A percentile compares a stretch with the other conserved stretches of the same genome.
These are phyloP conservation scores for Boletus rubroflammeus DNA, from an alignment of 768 basidiomycete species.

Conservation along the genomic window DNA sequence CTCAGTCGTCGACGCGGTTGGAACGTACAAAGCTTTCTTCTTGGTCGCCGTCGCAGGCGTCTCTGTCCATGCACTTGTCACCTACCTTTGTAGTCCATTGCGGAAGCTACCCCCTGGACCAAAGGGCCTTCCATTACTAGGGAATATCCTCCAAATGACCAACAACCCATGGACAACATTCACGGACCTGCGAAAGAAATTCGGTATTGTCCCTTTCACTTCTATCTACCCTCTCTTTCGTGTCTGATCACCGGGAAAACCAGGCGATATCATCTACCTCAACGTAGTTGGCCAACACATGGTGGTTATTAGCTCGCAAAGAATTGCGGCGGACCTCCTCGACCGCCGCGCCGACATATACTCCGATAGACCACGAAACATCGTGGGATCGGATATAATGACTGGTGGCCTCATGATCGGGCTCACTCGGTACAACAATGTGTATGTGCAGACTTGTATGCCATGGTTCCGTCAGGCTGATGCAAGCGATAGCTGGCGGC, in stretches of 20 bases:
- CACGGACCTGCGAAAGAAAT: background rate
- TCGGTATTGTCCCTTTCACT: background rate
- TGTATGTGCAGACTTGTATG: background rate
- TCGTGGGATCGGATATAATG: conserved; percentile 31
- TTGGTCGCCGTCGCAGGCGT: background rate
- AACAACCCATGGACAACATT: conserved; percentile 3
- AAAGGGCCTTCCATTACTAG: conserved; percentile 3
- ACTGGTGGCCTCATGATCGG: conserved; percentile 28
- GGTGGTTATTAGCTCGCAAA: conserved; percentile 31
- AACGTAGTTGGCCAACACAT: conserved; percentile 17
- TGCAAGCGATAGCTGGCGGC: conserved; percentile 1
- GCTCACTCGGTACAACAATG: conserved; percentile 17
- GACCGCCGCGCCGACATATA: conserved; percentile 35
- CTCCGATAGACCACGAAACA: conserved; percentile 30
- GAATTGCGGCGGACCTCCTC: conserved; percentile 35
- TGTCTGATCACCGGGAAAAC: background rate
- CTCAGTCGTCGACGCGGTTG: background rate
- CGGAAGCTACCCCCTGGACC: conserved; percentile 9
- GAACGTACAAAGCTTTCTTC: background rate
- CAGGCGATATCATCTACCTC: conserved; percentile 5
- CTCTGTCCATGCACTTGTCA: background rate
- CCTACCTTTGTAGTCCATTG: background rate
- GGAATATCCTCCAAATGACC: background rate
- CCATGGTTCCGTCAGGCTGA: background rate
- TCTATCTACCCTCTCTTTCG: too few species aligned